Evolutionary conservation across 768 basidiomycete species (phyloP).

Genomic region (Tricholoma hemisulphureum): DNA sequence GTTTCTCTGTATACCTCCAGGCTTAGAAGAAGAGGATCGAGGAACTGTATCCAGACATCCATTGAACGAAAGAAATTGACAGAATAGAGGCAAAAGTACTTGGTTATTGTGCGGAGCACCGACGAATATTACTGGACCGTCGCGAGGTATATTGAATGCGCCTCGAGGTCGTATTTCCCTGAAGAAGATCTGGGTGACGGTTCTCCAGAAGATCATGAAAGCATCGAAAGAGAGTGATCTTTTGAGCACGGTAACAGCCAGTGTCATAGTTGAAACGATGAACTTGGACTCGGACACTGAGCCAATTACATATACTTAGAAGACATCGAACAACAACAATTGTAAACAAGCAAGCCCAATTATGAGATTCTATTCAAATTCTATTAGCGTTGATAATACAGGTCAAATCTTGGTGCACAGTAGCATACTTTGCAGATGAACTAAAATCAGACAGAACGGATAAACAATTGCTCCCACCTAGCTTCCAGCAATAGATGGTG

Average conservation of each 20-base stretch:
- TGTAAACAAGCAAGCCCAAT: background rate
- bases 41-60: constrained; percentile 56
- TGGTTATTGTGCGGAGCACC: constrained; percentile 93
- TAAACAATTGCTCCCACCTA: background rate
- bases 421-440: constrained; percentile 14
- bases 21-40: constrained; percentile 84
- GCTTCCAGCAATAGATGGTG: constrained; percentile 29
- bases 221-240: constrained; percentile 57
- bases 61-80: constrained; percentile 8
- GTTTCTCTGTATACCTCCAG: constrained; percentile 86
- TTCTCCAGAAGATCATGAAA: constrained; percentile 80
- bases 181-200: constrained; percentile 92
- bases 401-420: constrained; percentile 5
- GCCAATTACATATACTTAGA: too few relatives aligned
- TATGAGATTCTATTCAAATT: constrained; percentile 1
- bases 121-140: constrained; percentile 91
- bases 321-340: background rate
- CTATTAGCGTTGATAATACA: constrained; percentile 1
- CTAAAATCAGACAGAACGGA: background rate
- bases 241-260: constrained; percentile 12
- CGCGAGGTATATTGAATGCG: constrained; percentile 88
- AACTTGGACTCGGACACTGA: too few relatives aligned
- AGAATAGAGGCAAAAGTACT: constrained; percentile 36
- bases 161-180: constrained; percentile 92
- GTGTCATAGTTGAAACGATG: constrained; percentile 17